phyloP scores from a whole-genome alignment of 345 rosid species.

The Hibiscus syriacus region DNA sequence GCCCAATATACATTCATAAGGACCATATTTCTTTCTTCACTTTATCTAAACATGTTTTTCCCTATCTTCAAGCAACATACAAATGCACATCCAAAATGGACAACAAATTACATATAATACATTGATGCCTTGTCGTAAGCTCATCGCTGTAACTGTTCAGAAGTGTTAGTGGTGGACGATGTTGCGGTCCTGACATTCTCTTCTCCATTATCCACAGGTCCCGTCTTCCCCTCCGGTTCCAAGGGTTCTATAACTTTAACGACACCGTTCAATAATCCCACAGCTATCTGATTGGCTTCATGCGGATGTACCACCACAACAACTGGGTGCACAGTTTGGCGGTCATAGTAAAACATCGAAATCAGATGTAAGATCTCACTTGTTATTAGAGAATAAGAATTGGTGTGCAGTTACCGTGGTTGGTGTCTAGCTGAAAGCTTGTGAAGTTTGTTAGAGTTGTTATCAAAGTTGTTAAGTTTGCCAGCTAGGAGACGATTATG shows the following conservation, averaged over 20 bases:
- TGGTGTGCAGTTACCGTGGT: too few species aligned
- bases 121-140: slow-evolving; percentile 13
- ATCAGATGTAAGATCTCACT: not conserved
- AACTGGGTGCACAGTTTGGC: slow-evolving; percentile 34
- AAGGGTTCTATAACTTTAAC: slow-evolving; percentile 60
- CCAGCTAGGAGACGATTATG: too few species aligned
- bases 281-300: slow-evolving; percentile 59
- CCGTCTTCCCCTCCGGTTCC: slow-evolving; percentile 54
- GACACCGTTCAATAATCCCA: slow-evolving; percentile 58
- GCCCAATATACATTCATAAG: slow-evolving; percentile 2
- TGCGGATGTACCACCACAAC: slow-evolving; percentile 65
- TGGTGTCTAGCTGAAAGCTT: too few species aligned
- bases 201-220: slow-evolving; percentile 35
- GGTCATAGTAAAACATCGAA: slow-evolving; percentile 11
- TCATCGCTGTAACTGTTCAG: slow-evolving; percentile 45
- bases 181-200: slow-evolving; percentile 37
- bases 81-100: not conserved
- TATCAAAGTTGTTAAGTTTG: too few species aligned
- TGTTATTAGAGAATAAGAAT: too few species aligned
- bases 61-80: slow-evolving; percentile 1
- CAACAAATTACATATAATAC: slow-evolving; percentile 5
- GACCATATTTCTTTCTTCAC: not conserved
- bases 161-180: slow-evolving; percentile 34
- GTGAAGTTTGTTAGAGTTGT: too few species aligned
- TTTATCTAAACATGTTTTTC: not conserved